Evolutionary conservation across 306 rosid species (phyloP).

Genomic region (Dicorynia guianensis): DNA sequence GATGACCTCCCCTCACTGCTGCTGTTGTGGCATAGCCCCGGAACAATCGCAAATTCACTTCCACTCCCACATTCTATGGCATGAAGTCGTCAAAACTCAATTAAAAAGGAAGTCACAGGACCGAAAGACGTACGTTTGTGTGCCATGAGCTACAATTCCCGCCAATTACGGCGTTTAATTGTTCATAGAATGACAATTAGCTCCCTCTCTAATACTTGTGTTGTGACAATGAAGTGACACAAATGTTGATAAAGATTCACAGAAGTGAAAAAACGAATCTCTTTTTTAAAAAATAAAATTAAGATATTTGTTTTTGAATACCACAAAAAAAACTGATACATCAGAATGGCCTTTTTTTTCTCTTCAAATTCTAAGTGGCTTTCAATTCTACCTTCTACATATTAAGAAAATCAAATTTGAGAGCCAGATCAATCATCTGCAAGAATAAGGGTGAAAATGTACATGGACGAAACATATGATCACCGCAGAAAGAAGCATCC

Average conservation of each 20-base stretch:
- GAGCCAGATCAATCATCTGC: not conserved
- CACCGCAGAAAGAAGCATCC: not conserved
- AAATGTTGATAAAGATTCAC: no score
- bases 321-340: no score
- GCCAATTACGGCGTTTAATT: not conserved
- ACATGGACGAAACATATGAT: not conserved
- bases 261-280: no score
- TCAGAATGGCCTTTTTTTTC: no score
- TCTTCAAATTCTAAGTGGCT: no score
- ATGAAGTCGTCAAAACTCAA: constrained; percentile 15
- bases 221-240: not conserved
- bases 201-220: not conserved
- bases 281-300: no score
- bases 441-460: not conserved
- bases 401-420: not conserved
- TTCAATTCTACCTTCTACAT: not conserved
- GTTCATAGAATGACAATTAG: not conserved
- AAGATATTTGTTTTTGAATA: no score
- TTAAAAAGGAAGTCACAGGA: constrained; percentile 18
- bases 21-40: constrained; percentile 70
- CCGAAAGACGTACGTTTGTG: not conserved
- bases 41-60: constrained; percentile 63
- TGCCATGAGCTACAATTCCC: not conserved
- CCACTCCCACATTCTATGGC: constrained; percentile 58
- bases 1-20: constrained; percentile 62